Evolutionary conservation across 768 basidiomycete genomes (phyloP), one percentile per base, ranked within the genome.

Genomic region (Suillus luteus): DNA sequence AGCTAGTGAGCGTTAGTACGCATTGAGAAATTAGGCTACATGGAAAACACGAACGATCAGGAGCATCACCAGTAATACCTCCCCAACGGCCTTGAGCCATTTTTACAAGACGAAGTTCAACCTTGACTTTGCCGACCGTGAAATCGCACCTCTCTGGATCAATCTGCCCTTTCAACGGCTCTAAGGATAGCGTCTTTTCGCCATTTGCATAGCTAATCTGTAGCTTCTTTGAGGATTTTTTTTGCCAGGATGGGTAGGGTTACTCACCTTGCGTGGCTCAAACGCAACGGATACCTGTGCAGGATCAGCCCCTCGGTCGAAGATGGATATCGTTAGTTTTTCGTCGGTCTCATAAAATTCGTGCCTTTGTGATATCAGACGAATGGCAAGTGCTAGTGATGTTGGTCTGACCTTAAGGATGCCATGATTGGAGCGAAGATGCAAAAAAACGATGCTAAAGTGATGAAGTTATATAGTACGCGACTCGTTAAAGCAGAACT

Each of bases 311-410:
- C 86, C 86, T 68, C 86, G 85, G 77, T 95, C 89, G 70, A 93
- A 94, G 70, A 95, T 80, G 62, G 90, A 88, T 69, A 95, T 73
- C 22, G 80, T 90, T 62, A 93, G 72, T 66, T 72, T 81, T 64
- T 93, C 90, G 68, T 94, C 92, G 14, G 88, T 90, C 77, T 95
- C 93, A 75, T 94, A 95, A 75, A 90, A 95, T 74, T 93, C 92
- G 78, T 94, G 87, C 75, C 92, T 93, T 40, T 24, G 35, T 43
- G 35, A 27, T 31, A 48, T 59, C 10, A 49, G 55, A 67, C 12
- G 60, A 62, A 19, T 10, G 15, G 44, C 1, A 3, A 24, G n/a
- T n/a, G 33, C 33, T 24, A 40, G 38, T 22, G 2, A 6, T 44
- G 37, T 19, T 37, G 17, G 31, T 12, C 69, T 24, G 69, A 75